A percentile compares a stretch with the other conserved stretches of the same genome.
Conservation (phyloP, 2,329 filamentous ascomycete species). For the Mariannaea sp. region DNA sequence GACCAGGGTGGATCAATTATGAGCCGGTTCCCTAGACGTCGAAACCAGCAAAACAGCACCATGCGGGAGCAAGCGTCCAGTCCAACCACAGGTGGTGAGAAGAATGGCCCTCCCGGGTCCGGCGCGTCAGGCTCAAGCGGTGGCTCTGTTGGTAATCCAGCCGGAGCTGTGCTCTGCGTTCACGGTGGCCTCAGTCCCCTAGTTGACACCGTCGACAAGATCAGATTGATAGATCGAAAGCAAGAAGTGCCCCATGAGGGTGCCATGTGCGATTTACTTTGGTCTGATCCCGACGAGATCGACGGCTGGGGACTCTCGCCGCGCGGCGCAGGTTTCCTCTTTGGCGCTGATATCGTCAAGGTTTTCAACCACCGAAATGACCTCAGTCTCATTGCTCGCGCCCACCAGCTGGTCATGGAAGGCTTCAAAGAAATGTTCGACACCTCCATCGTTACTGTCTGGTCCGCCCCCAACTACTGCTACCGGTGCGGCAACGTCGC, state of each 20-base stretch:
- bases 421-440: constrained; percentile 99
- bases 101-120: constrained; percentile 76
- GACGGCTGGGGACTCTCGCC: constrained; percentile 96
- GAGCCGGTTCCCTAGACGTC: constrained; percentile 67
- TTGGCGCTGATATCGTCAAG: constrained; percentile 94
- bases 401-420: constrained; percentile 98
- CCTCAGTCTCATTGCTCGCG: constrained; percentile 86
- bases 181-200: constrained; percentile 91
- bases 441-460: constrained; percentile 94
- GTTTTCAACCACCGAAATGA: constrained; percentile 95
- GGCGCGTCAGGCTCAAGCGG: constrained; percentile 73
- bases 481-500: constrained; percentile 96
- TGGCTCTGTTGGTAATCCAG: constrained; percentile 67
- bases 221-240: constrained; percentile 90
- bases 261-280: constrained; percentile 97
- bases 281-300: constrained; percentile 98
- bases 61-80: constrained; percentile 37
- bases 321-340: constrained; percentile 92
- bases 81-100: constrained; percentile 36
- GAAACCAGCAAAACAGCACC: constrained; percentile 26
- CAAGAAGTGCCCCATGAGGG: constrained; percentile 98
- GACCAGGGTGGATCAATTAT: constrained; percentile 83
- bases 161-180: constrained; percentile 89
- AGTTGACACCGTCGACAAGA: constrained; percentile 94
- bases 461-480: constrained; percentile 96